Conservation (phyloP, 176 grass and related monocot species). For the Avena sativa region DNA sequence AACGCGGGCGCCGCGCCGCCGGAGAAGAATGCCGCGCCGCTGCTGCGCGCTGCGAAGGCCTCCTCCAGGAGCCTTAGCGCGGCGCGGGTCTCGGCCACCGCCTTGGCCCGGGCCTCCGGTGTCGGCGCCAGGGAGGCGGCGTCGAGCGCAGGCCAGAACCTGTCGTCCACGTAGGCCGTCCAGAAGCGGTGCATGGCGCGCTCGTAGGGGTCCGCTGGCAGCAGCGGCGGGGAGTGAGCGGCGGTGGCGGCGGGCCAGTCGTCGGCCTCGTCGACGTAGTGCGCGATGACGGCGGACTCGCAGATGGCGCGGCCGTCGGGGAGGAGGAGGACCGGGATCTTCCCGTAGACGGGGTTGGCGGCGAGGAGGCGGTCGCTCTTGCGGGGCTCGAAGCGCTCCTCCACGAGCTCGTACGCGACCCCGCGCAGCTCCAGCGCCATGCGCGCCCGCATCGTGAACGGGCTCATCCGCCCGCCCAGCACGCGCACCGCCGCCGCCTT, state of each 20-base stretch:
- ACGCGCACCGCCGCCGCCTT: background rate
- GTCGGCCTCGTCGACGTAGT: constrained; percentile 51
- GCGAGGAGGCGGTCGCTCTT: constrained; percentile 68
- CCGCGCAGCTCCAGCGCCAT: constrained; percentile 61
- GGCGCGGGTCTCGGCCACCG: constrained; percentile 13
- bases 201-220: constrained; percentile 61
- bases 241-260: background rate
- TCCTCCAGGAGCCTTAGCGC: constrained; percentile 28
- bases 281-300: constrained; percentile 70
- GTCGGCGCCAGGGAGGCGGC: constrained; percentile 37
- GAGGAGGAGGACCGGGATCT: constrained; percentile 72
- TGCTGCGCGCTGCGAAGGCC: constrained; percentile 2
- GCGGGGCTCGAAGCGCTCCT: constrained; percentile 48
- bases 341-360: constrained; percentile 67
- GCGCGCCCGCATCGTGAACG: constrained; percentile 49
- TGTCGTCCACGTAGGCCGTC: constrained; percentile 63
- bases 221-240: background rate
- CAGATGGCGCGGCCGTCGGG: constrained; percentile 61
- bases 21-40: constrained; percentile 38
- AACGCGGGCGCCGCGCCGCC: constrained; percentile 31
- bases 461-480: constrained; percentile 57
- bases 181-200: constrained; percentile 74
- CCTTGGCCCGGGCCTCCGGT: background rate
- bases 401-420: constrained; percentile 53
- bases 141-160: constrained; percentile 51